These are phyloP conservation scores for Exophiala calicioides DNA, from an alignment of 2,329 filamentous ascomycete species.

Conservation along the genomic window DNA sequence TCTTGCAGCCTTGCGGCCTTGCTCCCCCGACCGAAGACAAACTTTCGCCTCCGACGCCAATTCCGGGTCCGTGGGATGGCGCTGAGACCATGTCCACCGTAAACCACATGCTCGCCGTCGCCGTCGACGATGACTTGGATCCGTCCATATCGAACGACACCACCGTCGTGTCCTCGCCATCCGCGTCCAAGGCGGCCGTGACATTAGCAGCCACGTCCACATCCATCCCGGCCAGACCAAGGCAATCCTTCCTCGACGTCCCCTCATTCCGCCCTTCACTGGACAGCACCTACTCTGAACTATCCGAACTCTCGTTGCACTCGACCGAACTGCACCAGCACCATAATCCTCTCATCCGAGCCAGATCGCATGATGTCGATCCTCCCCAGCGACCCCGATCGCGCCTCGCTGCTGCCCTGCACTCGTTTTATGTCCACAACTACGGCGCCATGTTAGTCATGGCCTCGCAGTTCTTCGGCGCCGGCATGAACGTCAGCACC, in stretches of 20 bases:
- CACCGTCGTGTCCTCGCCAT: conserved; percentile 12
- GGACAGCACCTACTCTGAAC: conserved; percentile 29
- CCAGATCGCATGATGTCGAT: conserved; percentile 18
- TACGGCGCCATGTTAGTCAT: conserved; percentile 74
- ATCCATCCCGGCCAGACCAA: neutral
- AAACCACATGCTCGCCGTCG: neutral
- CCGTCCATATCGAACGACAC: conserved; percentile 7
- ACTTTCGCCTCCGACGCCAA: too few relatives aligned
- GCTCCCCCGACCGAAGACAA: too few relatives aligned
- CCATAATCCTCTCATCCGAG: conserved; percentile 22
- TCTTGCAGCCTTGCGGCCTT: too few relatives aligned
- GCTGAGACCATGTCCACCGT: conserved; percentile 16
- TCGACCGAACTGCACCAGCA: conserved; percentile 23
- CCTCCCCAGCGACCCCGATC: conserved; percentile 15
- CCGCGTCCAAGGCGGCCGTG: conserved; percentile 5
- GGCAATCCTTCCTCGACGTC: conserved; percentile 19
- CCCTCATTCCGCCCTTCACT: conserved; percentile 21
- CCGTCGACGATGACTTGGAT: neutral
- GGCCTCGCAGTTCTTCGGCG: conserved; percentile 75
- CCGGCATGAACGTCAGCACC: conserved; percentile 81
- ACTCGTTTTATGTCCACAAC: conserved; percentile 63
- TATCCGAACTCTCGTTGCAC: conserved; percentile 32
- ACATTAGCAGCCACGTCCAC: too few relatives aligned
- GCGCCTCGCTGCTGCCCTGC: conserved; percentile 34
- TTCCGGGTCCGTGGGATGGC: conserved; percentile 12